phyloP scores from a whole-genome alignment of 331 rosid species.

The Erythrophleum ivorense region DNA sequence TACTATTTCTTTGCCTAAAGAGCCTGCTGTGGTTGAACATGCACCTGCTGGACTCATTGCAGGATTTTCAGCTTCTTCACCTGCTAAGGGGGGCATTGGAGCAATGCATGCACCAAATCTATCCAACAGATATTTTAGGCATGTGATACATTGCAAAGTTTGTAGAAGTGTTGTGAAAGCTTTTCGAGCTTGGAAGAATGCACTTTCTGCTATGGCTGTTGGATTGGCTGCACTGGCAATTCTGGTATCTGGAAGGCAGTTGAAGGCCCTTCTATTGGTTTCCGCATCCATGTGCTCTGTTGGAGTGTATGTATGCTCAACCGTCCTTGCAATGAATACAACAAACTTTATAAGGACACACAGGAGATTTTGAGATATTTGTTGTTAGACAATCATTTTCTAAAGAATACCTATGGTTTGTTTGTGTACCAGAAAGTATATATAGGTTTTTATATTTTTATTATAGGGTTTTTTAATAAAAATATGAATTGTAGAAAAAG shows the following conservation, averaged over 20 bases:
- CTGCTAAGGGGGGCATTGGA: constrained; percentile 89
- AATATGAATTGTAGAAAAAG: too few relatives aligned
- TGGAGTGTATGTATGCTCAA: constrained; percentile 77
- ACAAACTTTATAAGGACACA: constrained; percentile 88
- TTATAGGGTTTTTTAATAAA: too few relatives aligned
- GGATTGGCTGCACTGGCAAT: constrained; percentile 64
- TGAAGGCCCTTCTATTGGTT: constrained; percentile 67
- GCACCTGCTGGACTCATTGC: constrained; percentile 93
- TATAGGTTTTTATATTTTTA: too few relatives aligned
- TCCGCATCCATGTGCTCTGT: constrained; percentile 62
- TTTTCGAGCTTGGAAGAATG: constrained; percentile 74
- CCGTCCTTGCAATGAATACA: constrained; percentile 73
- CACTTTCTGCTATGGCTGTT: constrained; percentile 60
- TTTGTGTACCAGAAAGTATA: too few relatives aligned
- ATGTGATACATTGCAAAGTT: constrained; percentile 80
- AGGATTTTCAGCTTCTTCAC: constrained; percentile 70
- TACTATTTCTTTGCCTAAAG: constrained; percentile 79
- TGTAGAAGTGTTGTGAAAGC: constrained; percentile 79
- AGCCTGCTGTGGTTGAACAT: constrained; percentile 92
- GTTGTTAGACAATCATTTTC: too few relatives aligned
- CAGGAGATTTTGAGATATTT: constrained; percentile 70
- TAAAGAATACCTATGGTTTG: too few relatives aligned
- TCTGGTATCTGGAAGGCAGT: constrained; percentile 70
- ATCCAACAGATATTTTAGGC: constrained; percentile 86
- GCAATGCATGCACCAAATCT: constrained; percentile 81